phyloP scores from a whole-genome alignment of 148 eudicot genomes.

The Rhododendron mucronatum region DNA sequence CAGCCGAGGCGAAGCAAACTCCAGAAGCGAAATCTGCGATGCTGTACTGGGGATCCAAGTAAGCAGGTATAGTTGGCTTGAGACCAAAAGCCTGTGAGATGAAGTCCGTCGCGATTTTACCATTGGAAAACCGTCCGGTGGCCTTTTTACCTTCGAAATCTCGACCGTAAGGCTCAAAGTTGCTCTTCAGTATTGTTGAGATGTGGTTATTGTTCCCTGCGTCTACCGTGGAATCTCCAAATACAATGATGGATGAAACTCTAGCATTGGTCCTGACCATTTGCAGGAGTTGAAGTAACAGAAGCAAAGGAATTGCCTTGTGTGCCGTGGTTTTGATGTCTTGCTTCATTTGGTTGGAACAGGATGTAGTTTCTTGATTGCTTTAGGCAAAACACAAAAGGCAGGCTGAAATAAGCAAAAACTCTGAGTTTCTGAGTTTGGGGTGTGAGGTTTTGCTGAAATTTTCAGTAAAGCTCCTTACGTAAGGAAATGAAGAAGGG shows the following conservation, averaged over 20 bases:
- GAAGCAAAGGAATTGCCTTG: slow-evolving; percentile 1
- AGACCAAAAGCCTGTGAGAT: slow-evolving; percentile 27
- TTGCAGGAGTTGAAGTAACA: slow-evolving; percentile 15
- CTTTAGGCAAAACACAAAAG: neutral
- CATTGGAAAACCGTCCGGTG: slow-evolving; percentile 22
- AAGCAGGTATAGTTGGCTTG: slow-evolving; percentile 20
- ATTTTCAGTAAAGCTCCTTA: neutral
- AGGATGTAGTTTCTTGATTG: neutral
- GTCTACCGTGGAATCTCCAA: slow-evolving; percentile 25
- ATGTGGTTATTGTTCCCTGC: slow-evolving; percentile 23
- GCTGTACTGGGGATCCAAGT: slow-evolving; percentile 18
- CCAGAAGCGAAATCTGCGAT: slow-evolving; percentile 17
- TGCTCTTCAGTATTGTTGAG: slow-evolving; percentile 15
- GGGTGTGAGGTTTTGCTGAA: neutral
- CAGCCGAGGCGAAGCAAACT: slow-evolving; percentile 25
- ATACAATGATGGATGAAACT: slow-evolving; percentile 18
- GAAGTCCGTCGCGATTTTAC: slow-evolving; percentile 17
- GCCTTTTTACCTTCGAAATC: slow-evolving; percentile 17
- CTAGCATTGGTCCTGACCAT: slow-evolving; percentile 8
- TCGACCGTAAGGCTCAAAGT: slow-evolving; percentile 22
- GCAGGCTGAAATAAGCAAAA: neutral
- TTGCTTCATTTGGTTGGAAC: neutral
- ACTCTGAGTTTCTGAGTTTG: neutral
- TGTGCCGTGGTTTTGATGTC: neutral
- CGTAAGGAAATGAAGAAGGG: neutral